A percentile compares a stretch with the other conserved stretches of the same genome.
Evolutionary conservation across 805 yeast genomes (phyloP).

Genomic region (Kurtzmaniella fragi): DNA sequence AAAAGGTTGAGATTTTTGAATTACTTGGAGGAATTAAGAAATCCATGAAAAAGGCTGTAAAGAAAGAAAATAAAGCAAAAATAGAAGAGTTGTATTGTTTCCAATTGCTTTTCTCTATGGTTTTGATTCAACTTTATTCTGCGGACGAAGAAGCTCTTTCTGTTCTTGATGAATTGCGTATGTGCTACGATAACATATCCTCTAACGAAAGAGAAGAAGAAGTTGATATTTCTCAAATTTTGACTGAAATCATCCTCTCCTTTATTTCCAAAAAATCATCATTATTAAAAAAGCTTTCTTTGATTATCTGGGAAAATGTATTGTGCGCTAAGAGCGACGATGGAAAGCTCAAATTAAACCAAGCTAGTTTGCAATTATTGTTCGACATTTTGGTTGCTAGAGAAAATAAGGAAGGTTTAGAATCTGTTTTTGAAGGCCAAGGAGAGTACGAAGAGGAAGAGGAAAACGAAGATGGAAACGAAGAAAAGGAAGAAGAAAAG

Average conservation of each 20-base stretch:
- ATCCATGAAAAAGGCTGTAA: constrained; percentile 16
- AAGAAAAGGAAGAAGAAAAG: constrained; percentile 22
- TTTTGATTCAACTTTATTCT: constrained; percentile 67
- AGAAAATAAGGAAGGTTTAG: constrained; percentile 81
- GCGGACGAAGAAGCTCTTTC: constrained; percentile 76
- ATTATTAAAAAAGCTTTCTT: constrained; percentile 32
- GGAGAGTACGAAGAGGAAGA: constrained; percentile 22
- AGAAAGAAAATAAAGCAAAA: constrained; percentile 27
- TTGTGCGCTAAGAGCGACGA: constrained; percentile 26
- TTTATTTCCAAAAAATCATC: constrained; percentile 39
- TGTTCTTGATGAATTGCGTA: constrained; percentile 66
- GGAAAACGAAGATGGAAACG: constrained; percentile 23
- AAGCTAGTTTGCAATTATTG: constrained; percentile 30
- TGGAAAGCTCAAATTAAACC: constrained; percentile 22
- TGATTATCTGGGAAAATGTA: constrained; percentile 37
- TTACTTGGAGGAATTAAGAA: constrained; percentile 33
- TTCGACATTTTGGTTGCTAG: constrained; percentile 42
- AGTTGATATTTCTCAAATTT: constrained; percentile 24
- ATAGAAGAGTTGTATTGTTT: constrained; percentile 53
- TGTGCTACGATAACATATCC: constrained; percentile 48
- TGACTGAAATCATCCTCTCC: constrained; percentile 40
- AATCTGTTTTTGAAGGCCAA: constrained; percentile 64
- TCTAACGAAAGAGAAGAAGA: constrained; percentile 29
- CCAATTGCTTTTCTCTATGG: constrained; percentile 73
- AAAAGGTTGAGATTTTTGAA: constrained; percentile 46